A percentile compares a stretch with the other conserved stretches of the same genome.
Evolutionary conservation across 2,329 filamentous ascomycete species (phyloP).

Genomic region (Fusarium graminum): DNA sequence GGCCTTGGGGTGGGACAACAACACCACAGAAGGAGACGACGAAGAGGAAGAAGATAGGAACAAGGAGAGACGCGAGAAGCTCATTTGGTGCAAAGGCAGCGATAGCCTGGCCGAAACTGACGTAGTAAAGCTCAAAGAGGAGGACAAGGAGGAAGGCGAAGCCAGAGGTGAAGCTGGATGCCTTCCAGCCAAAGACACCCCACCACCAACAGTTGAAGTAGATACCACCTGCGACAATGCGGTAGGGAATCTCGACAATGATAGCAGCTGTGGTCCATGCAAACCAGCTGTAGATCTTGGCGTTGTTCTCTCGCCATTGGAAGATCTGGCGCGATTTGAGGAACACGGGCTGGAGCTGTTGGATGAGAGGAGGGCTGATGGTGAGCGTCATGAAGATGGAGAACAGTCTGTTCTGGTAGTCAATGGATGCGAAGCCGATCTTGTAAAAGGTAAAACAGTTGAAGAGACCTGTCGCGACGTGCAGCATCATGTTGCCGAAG

Average conservation of each 20-base stretch:
- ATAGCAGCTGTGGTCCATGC: slow-evolving; percentile 76
- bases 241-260: slow-evolving; percentile 78
- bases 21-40: slow-evolving; percentile 79
- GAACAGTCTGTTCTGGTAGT: slow-evolving; percentile 79
- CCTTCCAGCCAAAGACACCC: slow-evolving; percentile 63
- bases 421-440: slow-evolving; percentile 67
- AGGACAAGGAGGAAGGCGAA: slow-evolving; percentile 74
- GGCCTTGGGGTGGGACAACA: slow-evolving; percentile 69
- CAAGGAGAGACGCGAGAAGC: slow-evolving; percentile 73
- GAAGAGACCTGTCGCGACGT: slow-evolving; percentile 74
- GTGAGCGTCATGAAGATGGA: slow-evolving; percentile 82
- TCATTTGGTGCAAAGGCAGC: slow-evolving; percentile 76
- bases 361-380: slow-evolving; percentile 79
- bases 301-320: slow-evolving; percentile 77
- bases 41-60: slow-evolving; percentile 78
- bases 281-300: slow-evolving; percentile 83
- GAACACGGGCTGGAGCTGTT: slow-evolving; percentile 81
- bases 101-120: slow-evolving; percentile 76
- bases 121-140: slow-evolving; percentile 74
- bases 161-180: slow-evolving; percentile 67
- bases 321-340: slow-evolving; percentile 76
- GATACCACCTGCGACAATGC: slow-evolving; percentile 70
- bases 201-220: slow-evolving; percentile 69
- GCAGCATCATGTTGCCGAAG: slow-evolving; percentile 71
- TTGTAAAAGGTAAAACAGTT: slow-evolving; percentile 79